Evolutionary conservation across 2,329 filamentous ascomycete species (phyloP), one percentile per base, ranked within the genome.

Genomic region (Ceratocystis harringtonii): DNA sequence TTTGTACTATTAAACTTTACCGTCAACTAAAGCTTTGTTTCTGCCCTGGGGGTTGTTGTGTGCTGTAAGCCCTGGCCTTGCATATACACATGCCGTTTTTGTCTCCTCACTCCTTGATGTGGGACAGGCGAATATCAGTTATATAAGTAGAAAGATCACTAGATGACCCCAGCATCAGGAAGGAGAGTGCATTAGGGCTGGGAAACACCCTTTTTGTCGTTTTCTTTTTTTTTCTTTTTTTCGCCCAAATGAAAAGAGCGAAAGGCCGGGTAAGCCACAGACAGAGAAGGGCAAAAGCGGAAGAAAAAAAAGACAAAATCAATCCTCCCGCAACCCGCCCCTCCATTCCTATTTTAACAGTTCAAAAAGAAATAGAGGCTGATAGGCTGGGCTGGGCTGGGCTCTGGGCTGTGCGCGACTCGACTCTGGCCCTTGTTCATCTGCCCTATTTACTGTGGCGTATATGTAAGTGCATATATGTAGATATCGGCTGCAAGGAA

Each of bases 281-380:
- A n/a, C 22, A 25, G 48, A 19, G 25, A 52, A 52, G 8, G n/a
- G n/a, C 19, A 19, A 52, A 10, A 28, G 48, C 19, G 8, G 8
- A 52, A 52, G 25, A 22, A 12, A 8, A 52, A 25, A 25, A 55
- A 5, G 6, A n/a, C 3, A 55, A 15, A 55, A 28, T 55, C 22
- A 55, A 57, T 57, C 50, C 50, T 57, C 50, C 50, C 50, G 50
- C 50, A 28, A 22, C 50, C 50, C 50, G 50, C 50, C 50, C 50
- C 50, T 55, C 50, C 50, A 55, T 55, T 22, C n/a, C 50, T 22
- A 55, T 12, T 12, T 22, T 15, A 17, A 48, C 44, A 48, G 17
- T 19, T 8, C 44, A 48, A 6, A 55, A 12, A 55, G 48, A 55
- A 4, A 2, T 12, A 22, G 10, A 55, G 48, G 25, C n/a, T 25